A percentile compares a stretch with the other conserved stretches of the same genome.
phyloP scores from a whole-genome alignment of 1,284 basidiomycete species.

The Fomitopsis betulina region DNA sequence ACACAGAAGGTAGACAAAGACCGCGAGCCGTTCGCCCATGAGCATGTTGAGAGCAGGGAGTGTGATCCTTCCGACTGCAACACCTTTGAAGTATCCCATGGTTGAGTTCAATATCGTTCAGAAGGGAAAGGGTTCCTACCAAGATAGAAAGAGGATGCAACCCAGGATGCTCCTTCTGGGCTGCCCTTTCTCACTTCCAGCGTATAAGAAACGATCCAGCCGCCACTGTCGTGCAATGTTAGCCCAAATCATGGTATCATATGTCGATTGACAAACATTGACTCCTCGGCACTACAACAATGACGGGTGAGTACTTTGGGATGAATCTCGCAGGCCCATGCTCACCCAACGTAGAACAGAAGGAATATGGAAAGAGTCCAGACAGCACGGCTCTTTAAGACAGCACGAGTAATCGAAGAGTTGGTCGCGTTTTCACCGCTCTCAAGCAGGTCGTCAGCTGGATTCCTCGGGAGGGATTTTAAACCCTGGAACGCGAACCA shows the following conservation, averaged over 20 bases:
- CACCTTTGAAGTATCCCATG: slow-evolving; percentile 12
- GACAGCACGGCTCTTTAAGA: slow-evolving; percentile 23
- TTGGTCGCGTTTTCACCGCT: slow-evolving; percentile 1
- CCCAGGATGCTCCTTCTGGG: slow-evolving; percentile 29
- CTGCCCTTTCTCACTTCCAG: slow-evolving; percentile 26
- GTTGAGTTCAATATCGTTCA: background rate
- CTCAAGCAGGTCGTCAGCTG: slow-evolving; percentile 8
- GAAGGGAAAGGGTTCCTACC: slow-evolving; percentile 14
- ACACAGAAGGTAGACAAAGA: slow-evolving; percentile 26
- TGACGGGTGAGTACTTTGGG: background rate
- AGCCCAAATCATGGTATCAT: background rate
- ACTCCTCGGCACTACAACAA: slow-evolving; percentile 27
- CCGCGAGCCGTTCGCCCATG: slow-evolving; percentile 28
- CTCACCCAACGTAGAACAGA: slow-evolving; percentile 29
- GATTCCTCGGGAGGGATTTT: slow-evolving; percentile 18
- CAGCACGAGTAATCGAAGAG: slow-evolving; percentile 11
- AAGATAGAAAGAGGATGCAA: slow-evolving; percentile 29
- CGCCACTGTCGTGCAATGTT: slow-evolving; percentile 18
- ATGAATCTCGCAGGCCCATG: background rate
- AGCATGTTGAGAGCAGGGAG: slow-evolving; percentile 27
- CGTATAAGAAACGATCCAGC: slow-evolving; percentile 30
- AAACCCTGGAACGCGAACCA: slow-evolving; percentile 24
- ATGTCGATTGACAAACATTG: slow-evolving; percentile 20
- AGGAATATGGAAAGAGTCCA: slow-evolving; percentile 30
- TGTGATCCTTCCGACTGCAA: slow-evolving; percentile 28